Conservation (phyloP, 148 eudicot genomes). For the Nepenthes mirabilis region DNA sequence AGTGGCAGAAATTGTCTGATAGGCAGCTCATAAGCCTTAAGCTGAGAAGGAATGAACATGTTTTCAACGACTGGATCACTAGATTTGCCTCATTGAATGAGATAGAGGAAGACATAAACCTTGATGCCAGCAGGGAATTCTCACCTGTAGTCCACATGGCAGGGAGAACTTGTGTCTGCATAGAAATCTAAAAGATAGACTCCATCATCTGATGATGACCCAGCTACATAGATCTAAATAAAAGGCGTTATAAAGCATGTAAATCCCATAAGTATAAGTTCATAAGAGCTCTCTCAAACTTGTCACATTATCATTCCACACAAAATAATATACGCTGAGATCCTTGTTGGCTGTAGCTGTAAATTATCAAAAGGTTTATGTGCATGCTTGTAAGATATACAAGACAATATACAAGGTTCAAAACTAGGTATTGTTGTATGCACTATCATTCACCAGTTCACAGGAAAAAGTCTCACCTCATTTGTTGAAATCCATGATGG, state of each 20-base stretch:
- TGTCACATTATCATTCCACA: background rate
- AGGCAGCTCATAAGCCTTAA: no score
- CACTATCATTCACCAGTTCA: background rate
- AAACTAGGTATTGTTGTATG: no score
- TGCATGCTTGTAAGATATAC: no score
- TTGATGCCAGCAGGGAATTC: slow-evolving; percentile 1
- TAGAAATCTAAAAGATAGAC: slow-evolving; percentile 71
- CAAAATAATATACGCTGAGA: background rate
- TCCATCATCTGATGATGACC: slow-evolving; percentile 57
- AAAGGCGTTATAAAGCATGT: background rate
- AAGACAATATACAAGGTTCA: no score
- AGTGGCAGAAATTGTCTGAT: no score
- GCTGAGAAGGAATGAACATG: no score
- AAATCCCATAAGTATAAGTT: background rate
- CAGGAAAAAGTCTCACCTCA: slow-evolving; percentile 36
- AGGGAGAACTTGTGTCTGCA: slow-evolving; percentile 57
- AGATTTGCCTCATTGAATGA: background rate
- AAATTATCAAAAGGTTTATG: no score
- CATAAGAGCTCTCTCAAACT: background rate
- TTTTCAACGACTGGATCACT: background rate
- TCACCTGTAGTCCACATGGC: slow-evolving; percentile 79
- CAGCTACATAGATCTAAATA: slow-evolving; percentile 66
- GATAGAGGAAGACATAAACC: background rate
- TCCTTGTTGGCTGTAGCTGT: no score
- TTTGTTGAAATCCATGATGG: slow-evolving; percentile 67